A percentile compares a stretch with the other conserved stretches of the same genome.
phyloP scores from a whole-genome alignment of 306 rosid species.

The Sicyos baderoa region DNA sequence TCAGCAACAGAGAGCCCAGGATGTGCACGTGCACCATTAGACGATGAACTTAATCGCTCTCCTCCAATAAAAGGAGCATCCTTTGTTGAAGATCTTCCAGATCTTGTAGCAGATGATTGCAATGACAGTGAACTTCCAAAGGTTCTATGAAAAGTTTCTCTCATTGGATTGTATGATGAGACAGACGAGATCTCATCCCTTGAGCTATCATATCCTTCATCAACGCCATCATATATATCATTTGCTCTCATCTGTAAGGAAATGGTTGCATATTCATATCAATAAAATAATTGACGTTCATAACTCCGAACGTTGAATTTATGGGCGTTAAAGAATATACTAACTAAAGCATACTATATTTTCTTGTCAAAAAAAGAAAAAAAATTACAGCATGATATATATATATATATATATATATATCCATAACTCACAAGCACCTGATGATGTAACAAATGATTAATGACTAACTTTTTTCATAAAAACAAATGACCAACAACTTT shows the following conservation, averaged over 20 bases:
- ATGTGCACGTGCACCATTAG: conserved; percentile 51
- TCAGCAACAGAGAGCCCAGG: conserved; percentile 77
- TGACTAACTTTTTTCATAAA: neutral
- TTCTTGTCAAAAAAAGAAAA: no score
- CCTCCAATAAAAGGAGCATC: conserved; percentile 46
- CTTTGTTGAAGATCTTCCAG: conserved; percentile 57
- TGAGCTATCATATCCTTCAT: conserved; percentile 92
- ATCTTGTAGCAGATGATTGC: conserved; percentile 66
- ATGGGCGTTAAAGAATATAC: conserved; percentile 21
- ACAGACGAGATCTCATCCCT: conserved; percentile 89
- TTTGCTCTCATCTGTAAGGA: conserved; percentile 74
- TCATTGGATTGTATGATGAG: conserved; percentile 79
- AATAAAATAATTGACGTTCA: conserved; percentile 8
- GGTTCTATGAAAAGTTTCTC: conserved; percentile 55
- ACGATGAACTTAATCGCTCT: conserved; percentile 62
- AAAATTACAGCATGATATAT: neutral
- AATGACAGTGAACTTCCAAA: conserved; percentile 81
- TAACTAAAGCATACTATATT: neutral
- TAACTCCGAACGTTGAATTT: conserved; percentile 2
- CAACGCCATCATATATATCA: conserved; percentile 60
- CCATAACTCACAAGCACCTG: conserved; percentile 16
- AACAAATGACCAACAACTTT: neutral
- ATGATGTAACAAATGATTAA: conserved; percentile 15
- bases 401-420: no score
- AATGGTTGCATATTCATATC: conserved; percentile 24